Evolutionary conservation across 768 basidiomycete genomes (phyloP), one percentile per base, ranked within the genome.

Genomic region (Naematelia encephala): DNA sequence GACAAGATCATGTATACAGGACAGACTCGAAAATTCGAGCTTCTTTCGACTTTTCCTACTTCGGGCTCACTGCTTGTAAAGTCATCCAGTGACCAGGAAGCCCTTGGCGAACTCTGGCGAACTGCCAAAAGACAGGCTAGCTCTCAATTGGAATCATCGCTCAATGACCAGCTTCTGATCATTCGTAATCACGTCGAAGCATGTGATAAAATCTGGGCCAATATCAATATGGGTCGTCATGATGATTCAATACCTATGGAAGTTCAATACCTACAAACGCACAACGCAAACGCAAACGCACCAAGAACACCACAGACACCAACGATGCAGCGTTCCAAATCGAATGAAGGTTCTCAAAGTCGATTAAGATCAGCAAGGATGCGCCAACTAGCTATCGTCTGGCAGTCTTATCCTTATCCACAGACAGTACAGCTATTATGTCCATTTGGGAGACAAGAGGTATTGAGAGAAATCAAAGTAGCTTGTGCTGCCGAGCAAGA

Each of bases 1-100:
- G 71, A 73, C 52, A 16, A 48, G 14, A 49, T 73, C 22, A 63
- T 64, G 53, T 25, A 21, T 1, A 13, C 44, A n/a, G 70, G 67
- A 2, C 22, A 64, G 34, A 44, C 29, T 1, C 54, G 55, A 4
- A 23, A 51, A 1, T 29, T 43, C 4, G 43, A 19, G 3, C 54
- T 71, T 44, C 54, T 68, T 52, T 56, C 53, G 5, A 16, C 51
- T 25, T 71, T 67, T 52, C 61, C 63, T 2, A 51, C 45, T 22
- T 55, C 62, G 26, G 25, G 54, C 5, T 10, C 43, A 2, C 47
- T 23, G 5, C 56, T 27, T 2, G 34, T 22, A 5, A 27, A 45
- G 39, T 47, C 51, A 34, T 54, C 61, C 27, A 56, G 58, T 29
- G 19, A 28, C 23, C 45, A 51, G 26, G 56, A 59, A 23, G n/a